A percentile compares a stretch with the other conserved stretches of the same genome.
Evolutionary conservation across 2,329 filamentous ascomycete genomes (phyloP).

Genomic region (Stagonosporopsis vannaccii): DNA sequence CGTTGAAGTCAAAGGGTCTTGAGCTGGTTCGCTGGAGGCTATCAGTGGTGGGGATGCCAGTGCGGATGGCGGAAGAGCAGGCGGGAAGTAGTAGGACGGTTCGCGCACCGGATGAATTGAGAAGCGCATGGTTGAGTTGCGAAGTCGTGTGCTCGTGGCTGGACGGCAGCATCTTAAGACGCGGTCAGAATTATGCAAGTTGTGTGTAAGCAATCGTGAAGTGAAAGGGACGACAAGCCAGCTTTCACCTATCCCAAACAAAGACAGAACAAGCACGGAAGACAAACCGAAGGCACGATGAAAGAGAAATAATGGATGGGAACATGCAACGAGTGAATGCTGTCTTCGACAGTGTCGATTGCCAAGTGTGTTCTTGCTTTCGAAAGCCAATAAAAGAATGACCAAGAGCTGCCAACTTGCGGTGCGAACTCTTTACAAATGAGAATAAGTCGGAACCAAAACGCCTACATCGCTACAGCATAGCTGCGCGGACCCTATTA

Average conservation of each 20-base stretch:
- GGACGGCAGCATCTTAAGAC: not conserved
- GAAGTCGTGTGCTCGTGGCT: not conserved
- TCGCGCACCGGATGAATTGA: not conserved
- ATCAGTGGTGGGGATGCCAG: not conserved
- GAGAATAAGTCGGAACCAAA: slow-evolving; percentile 2
- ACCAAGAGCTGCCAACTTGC: slow-evolving; percentile 1
- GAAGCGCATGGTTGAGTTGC: not conserved
- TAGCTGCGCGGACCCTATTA: slow-evolving; percentile 16
- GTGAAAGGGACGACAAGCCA: not conserved
- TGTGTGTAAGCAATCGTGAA: not conserved
- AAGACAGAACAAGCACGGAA: not conserved
- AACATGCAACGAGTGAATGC: not conserved
- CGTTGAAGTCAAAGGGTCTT: not conserved
- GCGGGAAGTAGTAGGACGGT: not conserved
- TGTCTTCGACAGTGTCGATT: slow-evolving; percentile 8
- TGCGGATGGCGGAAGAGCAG: not conserved
- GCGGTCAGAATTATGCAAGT: not conserved
- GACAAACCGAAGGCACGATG: not conserved
- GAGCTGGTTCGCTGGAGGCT: not conserved
- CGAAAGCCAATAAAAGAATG: slow-evolving; percentile 8
- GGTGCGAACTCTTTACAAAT: slow-evolving; percentile 7
- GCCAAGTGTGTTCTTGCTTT: not conserved
- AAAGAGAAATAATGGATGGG: not conserved
- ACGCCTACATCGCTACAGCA: slow-evolving; percentile 17
- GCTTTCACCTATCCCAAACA: not conserved